Evolutionary conservation across 768 basidiomycete genomes (phyloP).

Genomic region (Harrya chromipes): DNA sequence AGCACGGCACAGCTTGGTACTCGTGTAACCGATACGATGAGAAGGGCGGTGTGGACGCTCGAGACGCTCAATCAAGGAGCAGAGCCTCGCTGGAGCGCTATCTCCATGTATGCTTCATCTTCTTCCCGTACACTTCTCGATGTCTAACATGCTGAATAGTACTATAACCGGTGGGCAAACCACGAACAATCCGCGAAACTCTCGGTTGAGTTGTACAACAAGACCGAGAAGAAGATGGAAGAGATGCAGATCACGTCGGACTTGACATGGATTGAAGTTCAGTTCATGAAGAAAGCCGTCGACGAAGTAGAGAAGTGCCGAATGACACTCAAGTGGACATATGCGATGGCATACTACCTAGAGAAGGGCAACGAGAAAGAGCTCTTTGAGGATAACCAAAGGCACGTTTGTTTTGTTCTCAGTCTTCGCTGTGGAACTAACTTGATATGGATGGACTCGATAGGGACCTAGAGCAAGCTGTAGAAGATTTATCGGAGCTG

Average conservation of each 20-base stretch:
- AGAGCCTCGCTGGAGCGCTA: slow-evolving; percentile 93
- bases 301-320: slow-evolving; percentile 89
- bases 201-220: slow-evolving; percentile 84
- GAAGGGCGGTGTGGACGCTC: slow-evolving; percentile 80
- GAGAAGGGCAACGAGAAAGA: slow-evolving; percentile 89
- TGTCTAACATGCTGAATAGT: slow-evolving; percentile 46
- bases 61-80: slow-evolving; percentile 88
- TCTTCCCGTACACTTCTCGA: not conserved
- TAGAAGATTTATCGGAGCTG: slow-evolving; percentile 91
- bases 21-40: slow-evolving; percentile 98
- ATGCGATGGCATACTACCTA: slow-evolving; percentile 98
- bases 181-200: slow-evolving; percentile 99
- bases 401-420: slow-evolving; percentile 40
- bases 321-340: slow-evolving; percentile 98
- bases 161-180: slow-evolving; percentile 99
- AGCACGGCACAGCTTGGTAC: slow-evolving; percentile 97
- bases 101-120: slow-evolving; percentile 68
- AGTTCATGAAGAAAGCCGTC: slow-evolving; percentile 98
- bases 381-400: slow-evolving; percentile 95
- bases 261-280: slow-evolving; percentile 97
- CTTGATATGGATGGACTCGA: not conserved
- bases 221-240: slow-evolving; percentile 99
- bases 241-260: slow-evolving; percentile 94
- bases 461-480: slow-evolving; percentile 91
- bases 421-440: not conserved